Evolutionary conservation across 2,329 filamentous ascomycete species (phyloP).

Genomic region (Chaetoscypha palmicola): DNA sequence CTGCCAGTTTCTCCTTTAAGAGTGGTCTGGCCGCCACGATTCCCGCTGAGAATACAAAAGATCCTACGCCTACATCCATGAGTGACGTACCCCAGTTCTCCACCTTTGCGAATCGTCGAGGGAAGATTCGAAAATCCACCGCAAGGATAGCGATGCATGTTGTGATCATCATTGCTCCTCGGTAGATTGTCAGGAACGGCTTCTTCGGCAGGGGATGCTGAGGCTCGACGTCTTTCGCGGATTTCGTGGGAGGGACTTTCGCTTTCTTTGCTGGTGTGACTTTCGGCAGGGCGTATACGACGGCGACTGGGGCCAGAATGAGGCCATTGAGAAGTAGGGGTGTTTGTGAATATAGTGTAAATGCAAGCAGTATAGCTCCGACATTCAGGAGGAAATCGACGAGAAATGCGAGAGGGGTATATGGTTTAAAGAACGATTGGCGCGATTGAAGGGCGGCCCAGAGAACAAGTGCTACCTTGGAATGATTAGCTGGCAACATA

Average conservation of each 20-base stretch:
- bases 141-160: constrained; percentile 92
- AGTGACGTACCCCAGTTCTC: constrained; percentile 99
- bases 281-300: constrained; percentile 50
- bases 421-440: constrained; percentile 74
- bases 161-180: constrained; percentile 82
- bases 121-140: constrained; percentile 90
- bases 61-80: constrained; percentile 96
- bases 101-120: constrained; percentile 90
- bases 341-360: constrained; percentile 72
- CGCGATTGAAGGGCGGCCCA: constrained; percentile 87
- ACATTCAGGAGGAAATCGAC: constrained; percentile 88
- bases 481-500: neutral
- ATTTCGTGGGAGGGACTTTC: constrained; percentile 40
- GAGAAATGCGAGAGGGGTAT: constrained; percentile 58
- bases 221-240: constrained; percentile 19
- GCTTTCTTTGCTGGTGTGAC: constrained; percentile 40
- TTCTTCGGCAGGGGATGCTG: constrained; percentile 64
- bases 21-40: constrained; percentile 80
- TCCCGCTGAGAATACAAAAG: constrained; percentile 92
- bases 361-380: constrained; percentile 71
- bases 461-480: constrained; percentile 69
- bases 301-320: constrained; percentile 58
- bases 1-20: constrained; percentile 59
- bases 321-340: constrained; percentile 70
- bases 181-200: constrained; percentile 87